Percentiles rank a stretch among this genome's conserved stretches.
These are phyloP conservation scores for Ceriops zippeliana DNA, from an alignment of 345 rosid species.

Conservation along the genomic window DNA sequence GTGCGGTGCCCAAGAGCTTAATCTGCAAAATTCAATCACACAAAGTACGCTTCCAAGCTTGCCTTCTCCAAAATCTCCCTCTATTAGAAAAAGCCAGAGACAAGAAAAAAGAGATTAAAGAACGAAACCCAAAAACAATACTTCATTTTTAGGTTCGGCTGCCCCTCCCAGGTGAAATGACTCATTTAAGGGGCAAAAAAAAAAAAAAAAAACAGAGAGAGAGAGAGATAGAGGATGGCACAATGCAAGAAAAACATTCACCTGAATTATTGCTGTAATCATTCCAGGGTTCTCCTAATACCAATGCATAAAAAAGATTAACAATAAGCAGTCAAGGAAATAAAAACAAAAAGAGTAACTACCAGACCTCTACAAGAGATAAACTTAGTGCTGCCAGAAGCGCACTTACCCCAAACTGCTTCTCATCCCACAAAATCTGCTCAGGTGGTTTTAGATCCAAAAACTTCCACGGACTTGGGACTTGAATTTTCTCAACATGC, in stretches of 20 bases:
- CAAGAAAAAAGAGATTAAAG: neutral
- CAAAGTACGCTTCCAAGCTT: slow-evolving; percentile 4
- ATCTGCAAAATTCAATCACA: neutral
- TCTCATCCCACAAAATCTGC: slow-evolving; percentile 29
- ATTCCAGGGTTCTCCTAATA: slow-evolving; percentile 20
- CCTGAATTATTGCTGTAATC: slow-evolving; percentile 25
- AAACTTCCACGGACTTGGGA: slow-evolving; percentile 22
- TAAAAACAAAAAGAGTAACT: neutral
- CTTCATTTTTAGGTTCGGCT: no score
- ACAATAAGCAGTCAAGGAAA: neutral
- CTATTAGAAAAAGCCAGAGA: slow-evolving; percentile 2
- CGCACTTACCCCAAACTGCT: slow-evolving; percentile 22
- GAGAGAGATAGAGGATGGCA: neutral
- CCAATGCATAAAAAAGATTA: neutral
- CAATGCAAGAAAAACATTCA: neutral
- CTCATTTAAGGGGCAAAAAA: neutral
- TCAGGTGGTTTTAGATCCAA: slow-evolving; percentile 8
- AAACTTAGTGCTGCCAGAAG: neutral
- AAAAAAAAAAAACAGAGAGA: no score
- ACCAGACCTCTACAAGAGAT: neutral
- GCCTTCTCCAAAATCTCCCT: slow-evolving; percentile 28
- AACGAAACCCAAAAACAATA: neutral
- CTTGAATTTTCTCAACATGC: slow-evolving; percentile 29
- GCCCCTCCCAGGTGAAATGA: neutral
- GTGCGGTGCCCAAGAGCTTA: neutral